phyloP scores from a whole-genome alignment of 129 eudicot genomes.

The Ambrosia artemisiifolia region DNA sequence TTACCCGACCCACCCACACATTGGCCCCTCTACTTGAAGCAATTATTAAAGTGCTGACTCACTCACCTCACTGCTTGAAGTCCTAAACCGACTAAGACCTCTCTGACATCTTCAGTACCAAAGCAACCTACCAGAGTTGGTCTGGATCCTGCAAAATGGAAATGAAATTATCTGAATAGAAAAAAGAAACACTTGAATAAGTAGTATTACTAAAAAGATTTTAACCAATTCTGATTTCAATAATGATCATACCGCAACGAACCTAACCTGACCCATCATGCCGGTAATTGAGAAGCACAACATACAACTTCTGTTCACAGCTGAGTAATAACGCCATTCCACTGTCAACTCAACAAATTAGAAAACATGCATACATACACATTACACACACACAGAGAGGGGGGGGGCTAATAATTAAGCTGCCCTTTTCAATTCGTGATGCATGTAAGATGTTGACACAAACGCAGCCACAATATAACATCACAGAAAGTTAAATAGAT shows the following conservation, averaged over 20 bases:
- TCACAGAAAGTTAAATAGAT: background rate
- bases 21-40: conserved; percentile 1
- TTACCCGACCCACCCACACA: background rate
- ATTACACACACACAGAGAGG: too few relatives aligned
- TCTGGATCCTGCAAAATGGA: conserved; percentile 38
- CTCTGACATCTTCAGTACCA: conserved; percentile 50
- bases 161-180: conserved; percentile 6
- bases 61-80: conserved; percentile 63
- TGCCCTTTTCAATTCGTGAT: background rate
- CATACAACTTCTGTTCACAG: conserved; percentile 56
- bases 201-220: background rate
- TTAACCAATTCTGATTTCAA: conserved; percentile 21
- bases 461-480: background rate
- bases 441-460: background rate
- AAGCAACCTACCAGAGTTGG: conserved; percentile 44
- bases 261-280: conserved; percentile 82
- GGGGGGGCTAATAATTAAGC: background rate
- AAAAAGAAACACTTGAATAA: conserved; percentile 18
- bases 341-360: conserved; percentile 24
- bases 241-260: conserved; percentile 60
- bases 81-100: conserved; percentile 64
- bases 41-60: background rate
- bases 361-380: background rate
- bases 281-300: conserved; percentile 38
- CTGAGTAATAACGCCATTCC: conserved; percentile 50